A percentile compares a stretch with the other conserved stretches of the same genome.
phyloP scores from a whole-genome alignment of 495 filamentous ascomycete species.

The Penicillium paradoxum region DNA sequence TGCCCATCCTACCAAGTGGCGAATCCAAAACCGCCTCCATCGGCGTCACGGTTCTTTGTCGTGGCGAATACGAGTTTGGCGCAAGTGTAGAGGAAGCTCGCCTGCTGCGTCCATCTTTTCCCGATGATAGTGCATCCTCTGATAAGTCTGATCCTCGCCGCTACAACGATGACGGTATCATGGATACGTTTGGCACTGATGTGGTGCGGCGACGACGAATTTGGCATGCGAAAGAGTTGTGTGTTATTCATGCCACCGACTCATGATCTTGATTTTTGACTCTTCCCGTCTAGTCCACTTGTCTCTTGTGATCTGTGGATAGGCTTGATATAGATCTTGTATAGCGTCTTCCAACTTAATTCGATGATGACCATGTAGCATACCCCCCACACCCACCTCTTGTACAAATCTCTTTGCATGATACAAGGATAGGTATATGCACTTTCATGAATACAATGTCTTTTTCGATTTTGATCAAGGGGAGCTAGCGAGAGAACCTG shows the following conservation, averaged over 20 bases:
- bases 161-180: constrained; percentile 37
- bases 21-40: constrained; percentile 52
- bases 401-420: constrained; percentile 1
- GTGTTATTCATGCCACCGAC: constrained; percentile 51
- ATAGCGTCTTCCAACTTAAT: not conserved
- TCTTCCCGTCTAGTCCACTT: not conserved
- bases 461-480: not conserved
- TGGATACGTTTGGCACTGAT: constrained; percentile 52
- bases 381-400: not conserved
- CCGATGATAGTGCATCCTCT: constrained; percentile 6
- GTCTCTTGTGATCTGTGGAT: not conserved
- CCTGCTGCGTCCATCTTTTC: constrained; percentile 24
- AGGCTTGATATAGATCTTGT: not conserved
- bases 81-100: constrained; percentile 77
- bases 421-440: not conserved
- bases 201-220: constrained; percentile 61
- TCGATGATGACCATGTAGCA: constrained; percentile 9
- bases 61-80: constrained; percentile 77
- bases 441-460: not conserved
- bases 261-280: not conserved
- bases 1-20: constrained; percentile 56
- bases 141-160: constrained; percentile 21
- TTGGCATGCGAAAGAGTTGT: constrained; percentile 66
- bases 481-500: not conserved
- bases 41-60: constrained; percentile 66